Evolutionary conservation across 2,329 filamentous ascomycete genomes (phyloP).

Genomic region (Acephala macrosclerotiorum): DNA sequence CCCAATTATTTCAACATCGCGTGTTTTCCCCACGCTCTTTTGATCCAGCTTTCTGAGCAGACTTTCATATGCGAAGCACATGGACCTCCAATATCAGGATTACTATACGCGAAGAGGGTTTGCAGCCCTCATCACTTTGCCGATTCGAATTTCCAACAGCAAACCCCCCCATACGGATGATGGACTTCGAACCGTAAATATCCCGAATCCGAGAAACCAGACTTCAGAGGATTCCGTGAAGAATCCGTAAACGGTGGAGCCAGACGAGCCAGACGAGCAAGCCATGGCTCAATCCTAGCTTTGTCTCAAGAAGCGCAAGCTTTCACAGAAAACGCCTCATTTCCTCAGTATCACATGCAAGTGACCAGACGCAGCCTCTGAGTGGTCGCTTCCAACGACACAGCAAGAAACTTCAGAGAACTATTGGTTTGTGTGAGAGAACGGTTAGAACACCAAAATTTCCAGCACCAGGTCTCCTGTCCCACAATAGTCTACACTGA

Average conservation of each 20-base stretch:
- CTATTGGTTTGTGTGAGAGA: conserved; percentile 15
- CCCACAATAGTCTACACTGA: conserved; percentile 15
- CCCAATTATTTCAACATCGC: conserved; percentile 15
- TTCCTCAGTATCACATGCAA: conserved; percentile 22
- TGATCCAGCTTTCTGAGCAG: conserved; percentile 11
- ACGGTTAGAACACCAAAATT: not conserved
- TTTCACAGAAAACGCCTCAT: conserved; percentile 1
- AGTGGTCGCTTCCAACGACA: conserved; percentile 27
- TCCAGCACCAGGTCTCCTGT: not conserved
- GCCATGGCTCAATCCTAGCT: conserved; percentile 14
- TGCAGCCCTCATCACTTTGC: conserved; percentile 6
- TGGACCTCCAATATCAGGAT: conserved; percentile 8
- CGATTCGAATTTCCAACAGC: conserved; percentile 6
- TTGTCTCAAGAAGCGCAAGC: conserved; percentile 5
- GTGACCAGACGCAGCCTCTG: conserved; percentile 5
- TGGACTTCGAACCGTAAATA: conserved; percentile 9
- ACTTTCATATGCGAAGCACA: conserved; percentile 13
- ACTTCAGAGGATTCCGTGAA: not conserved
- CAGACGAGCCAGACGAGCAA: not conserved
- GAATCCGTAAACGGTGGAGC: not conserved
- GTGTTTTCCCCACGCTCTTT: conserved; percentile 21
- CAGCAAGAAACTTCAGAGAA: conserved; percentile 16
- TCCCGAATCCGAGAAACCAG: conserved; percentile 12
- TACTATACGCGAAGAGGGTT: conserved; percentile 4
- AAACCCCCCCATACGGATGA: conserved; percentile 1